phyloP scores from a whole-genome alignment of 139 green algal species.

The Chlamydomonas incerta region DNA sequence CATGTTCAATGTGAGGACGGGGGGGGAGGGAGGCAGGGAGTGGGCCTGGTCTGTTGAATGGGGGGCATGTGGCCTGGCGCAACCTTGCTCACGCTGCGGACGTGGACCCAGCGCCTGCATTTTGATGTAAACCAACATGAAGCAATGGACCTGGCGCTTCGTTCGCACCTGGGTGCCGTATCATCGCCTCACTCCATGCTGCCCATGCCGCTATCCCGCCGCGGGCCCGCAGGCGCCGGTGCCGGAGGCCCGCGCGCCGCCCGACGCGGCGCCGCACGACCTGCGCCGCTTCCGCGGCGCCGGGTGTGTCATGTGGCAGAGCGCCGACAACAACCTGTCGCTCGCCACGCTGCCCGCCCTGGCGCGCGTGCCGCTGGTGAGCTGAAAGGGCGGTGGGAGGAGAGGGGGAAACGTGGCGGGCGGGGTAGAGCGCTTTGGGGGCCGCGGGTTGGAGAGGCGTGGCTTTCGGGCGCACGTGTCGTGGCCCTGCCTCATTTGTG shows the following conservation, averaged over 20 bases:
- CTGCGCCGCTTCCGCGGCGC: slow-evolving; percentile 24
- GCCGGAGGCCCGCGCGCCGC: slow-evolving; percentile 4
- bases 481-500: no score
- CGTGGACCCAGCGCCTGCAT: no score
- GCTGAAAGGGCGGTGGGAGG: no score
- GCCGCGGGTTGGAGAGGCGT: no score
- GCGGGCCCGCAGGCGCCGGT: slow-evolving; percentile 16
- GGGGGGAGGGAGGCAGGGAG: neutral
- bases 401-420: no score
- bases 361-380: slow-evolving; percentile 26
- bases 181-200: neutral
- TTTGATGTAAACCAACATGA: no score
- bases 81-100: no score
- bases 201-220: neutral
- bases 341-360: slow-evolving; percentile 29
- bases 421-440: no score
- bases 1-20: neutral
- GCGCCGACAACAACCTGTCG: neutral
- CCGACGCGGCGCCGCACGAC: slow-evolving; percentile 15
- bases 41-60: no score
- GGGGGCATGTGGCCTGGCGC: no score
- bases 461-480: no score
- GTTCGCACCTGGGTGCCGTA: neutral
- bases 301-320: slow-evolving; percentile 41
- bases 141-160: no score